Base-by-base conservation (phyloP, 352 stramenopile species). In the Phytophthora fragariae region DNA sequence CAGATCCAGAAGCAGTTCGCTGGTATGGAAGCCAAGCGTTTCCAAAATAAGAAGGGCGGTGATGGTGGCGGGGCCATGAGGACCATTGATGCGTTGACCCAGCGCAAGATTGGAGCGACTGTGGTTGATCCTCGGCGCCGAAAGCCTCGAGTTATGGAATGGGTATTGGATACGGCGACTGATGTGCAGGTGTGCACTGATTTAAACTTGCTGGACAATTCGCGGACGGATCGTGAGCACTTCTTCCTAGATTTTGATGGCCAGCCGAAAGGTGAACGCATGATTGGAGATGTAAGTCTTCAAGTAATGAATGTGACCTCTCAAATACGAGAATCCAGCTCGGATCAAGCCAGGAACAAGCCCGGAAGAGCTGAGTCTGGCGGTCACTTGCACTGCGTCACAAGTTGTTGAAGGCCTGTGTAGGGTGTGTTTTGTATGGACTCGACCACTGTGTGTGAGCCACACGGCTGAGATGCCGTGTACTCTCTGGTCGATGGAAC, bases 191-290 rank as follows among this genome's bases (percentile, higher is more conserved):
- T 50, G 44, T 50, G 44, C 44, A 50, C 44, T n/a, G 14, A 50
- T 21, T 50, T 50, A 21, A 50, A 50, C 12, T 50, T 50, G 44
- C 17, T 50, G 44, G 17, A 3, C 14, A 50, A 50, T 50, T 21
- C 44, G 17, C 44, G 6, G 15, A n/a, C 44, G 14, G 44, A 50
- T 5, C 44, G 44, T 19, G 44, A 50, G 44, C 44, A 50, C 15
- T 14, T 50, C 44, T 50, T 50, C 44, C 17, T 50, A 50, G 15
- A 50, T 50, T 50, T 50, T 50, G 44, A 50, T 50, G 44, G 44
- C 1, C 44, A 50, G 17, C 44, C 44, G 0, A 50, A 50, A 50
- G 44, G 14, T 8, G 44, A 50, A 21, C 44, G 44, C 5, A 50
- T 50, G 44, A 21, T 21, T 50, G 15, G 44, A 7, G 44, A 24